A percentile compares a stretch with the other conserved stretches of the same genome.
These are phyloP conservation scores for Thielaviopsis cerberus DNA, from an alignment of 2,329 filamentous ascomycete species.

Conservation along the genomic window DNA sequence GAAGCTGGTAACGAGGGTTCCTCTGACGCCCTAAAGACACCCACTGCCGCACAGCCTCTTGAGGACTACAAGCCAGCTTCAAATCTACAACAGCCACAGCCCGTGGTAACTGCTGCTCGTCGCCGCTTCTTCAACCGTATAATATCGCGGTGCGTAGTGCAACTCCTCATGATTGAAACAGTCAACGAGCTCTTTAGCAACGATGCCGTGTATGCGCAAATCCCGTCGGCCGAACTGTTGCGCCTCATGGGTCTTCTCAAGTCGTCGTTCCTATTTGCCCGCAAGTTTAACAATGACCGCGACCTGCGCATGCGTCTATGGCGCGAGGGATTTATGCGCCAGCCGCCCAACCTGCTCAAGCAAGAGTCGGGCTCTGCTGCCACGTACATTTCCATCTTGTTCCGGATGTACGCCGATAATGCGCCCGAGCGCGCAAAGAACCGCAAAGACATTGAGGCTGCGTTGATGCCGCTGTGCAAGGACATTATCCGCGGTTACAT, in stretches of 20 bases:
- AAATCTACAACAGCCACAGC: conserved; percentile 65
- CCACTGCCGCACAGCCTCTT: conserved; percentile 23
- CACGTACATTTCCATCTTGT: conserved; percentile 87
- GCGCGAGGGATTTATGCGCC: conserved; percentile 98
- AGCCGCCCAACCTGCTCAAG: conserved; percentile 91
- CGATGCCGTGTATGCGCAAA: conserved; percentile 81
- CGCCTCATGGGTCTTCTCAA: conserved; percentile 88
- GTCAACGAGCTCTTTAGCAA: conserved; percentile 98
- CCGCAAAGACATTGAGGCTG: conserved; percentile 69
- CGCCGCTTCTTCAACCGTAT: conserved; percentile 97
- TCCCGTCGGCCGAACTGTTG: conserved; percentile 75
- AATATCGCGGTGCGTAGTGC: conserved; percentile 92
- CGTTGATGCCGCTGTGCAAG: conserved; percentile 81
- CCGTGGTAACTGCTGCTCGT: conserved; percentile 81
- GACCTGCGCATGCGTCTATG: conserved; percentile 85
- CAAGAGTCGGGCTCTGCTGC: conserved; percentile 85
- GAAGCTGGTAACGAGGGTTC: conserved; percentile 14
- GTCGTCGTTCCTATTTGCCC: conserved; percentile 89
- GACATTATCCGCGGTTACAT: conserved; percentile 83
- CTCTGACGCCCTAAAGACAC: background rate
- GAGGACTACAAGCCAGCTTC: conserved; percentile 76
- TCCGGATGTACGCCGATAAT: conserved; percentile 91
- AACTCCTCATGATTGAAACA: conserved; percentile 97
- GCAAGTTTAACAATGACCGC: conserved; percentile 94
- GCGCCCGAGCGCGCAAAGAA: conserved; percentile 63